Conservation (phyloP, 768 basidiomycete genomes). For the Termitomyces sp. region DNA sequence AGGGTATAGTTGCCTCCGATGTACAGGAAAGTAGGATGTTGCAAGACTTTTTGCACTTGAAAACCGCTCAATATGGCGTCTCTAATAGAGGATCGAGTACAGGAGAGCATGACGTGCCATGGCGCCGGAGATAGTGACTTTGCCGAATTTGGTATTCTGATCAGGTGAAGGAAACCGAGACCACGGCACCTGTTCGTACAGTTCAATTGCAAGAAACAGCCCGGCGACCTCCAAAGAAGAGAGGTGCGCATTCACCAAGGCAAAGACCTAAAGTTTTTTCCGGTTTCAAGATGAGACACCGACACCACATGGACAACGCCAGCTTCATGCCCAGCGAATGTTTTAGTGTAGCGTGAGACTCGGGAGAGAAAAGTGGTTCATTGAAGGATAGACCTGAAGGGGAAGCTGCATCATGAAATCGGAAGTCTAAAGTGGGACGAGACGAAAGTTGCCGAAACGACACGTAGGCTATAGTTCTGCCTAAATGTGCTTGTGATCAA, state of each 20-base stretch:
- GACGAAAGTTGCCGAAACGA: not conserved
- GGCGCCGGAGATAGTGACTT: too few species aligned
- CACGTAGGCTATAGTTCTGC: not conserved
- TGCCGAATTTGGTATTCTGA: not conserved
- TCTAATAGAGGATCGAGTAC: slow-evolving; percentile 39
- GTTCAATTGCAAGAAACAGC: not conserved
- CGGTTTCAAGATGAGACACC: not conserved
- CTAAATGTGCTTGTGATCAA: not conserved
- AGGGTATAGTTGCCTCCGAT: slow-evolving; percentile 49
- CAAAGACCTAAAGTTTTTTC: not conserved
- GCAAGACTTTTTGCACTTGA: slow-evolving; percentile 40
- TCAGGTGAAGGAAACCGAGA: not conserved
- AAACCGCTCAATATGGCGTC: slow-evolving; percentile 48
- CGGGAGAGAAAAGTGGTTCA: too few species aligned
- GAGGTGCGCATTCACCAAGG: not conserved
- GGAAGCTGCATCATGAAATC: not conserved
- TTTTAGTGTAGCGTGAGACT: not conserved
- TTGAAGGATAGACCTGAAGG: too few species aligned
- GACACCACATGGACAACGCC: not conserved
- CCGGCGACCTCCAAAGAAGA: not conserved
- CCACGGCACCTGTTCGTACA: not conserved
- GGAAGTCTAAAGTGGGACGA: not conserved
- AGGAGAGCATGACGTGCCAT: slow-evolving; percentile 48
- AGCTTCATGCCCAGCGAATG: not conserved
- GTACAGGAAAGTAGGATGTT: slow-evolving; percentile 51